Conservation (phyloP, 129 eudicot species). For the Helichrysum umbraculigerum region DNA sequence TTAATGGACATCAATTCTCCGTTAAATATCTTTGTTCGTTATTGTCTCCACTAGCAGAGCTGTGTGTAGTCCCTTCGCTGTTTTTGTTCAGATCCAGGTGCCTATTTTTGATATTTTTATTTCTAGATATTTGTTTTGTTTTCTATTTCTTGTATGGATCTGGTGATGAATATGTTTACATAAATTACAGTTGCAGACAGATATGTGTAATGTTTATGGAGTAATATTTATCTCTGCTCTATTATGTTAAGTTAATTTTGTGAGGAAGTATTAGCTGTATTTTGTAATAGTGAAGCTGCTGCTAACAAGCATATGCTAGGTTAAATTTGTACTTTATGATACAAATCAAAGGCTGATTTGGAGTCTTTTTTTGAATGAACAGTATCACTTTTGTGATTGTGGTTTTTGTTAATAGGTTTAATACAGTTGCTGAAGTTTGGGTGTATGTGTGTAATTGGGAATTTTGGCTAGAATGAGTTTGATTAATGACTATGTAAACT, state of each 20-base stretch:
- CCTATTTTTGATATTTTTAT: not conserved
- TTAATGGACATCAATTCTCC: slow-evolving; percentile 33
- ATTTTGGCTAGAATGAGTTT: no score
- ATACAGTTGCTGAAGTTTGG: no score
- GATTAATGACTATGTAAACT: no score
- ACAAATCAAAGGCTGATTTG: no score
- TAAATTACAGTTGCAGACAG: not conserved
- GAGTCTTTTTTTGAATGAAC: no score
- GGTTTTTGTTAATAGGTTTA: no score
- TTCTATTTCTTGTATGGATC: slow-evolving; percentile 18
- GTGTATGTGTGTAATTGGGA: no score
- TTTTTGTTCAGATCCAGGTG: slow-evolving; percentile 96
- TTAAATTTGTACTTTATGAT: not conserved
- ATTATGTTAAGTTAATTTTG: not conserved
- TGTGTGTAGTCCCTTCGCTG: slow-evolving; percentile 51
- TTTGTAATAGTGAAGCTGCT: not conserved
- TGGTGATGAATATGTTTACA: slow-evolving; percentile 2
- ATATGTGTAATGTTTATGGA: not conserved
- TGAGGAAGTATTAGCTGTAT: not conserved
- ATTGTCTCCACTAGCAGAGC: slow-evolving; percentile 66
- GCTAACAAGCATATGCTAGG: not conserved
- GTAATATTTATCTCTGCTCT: not conserved
- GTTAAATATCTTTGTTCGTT: slow-evolving; percentile 49
- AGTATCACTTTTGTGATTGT: no score
- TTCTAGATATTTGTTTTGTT: not conserved